Percentiles rank a stretch among this genome's conserved stretches.
Conservation (phyloP, 2,329 filamentous ascomycete species). For the Colletotrichum sp. region DNA sequence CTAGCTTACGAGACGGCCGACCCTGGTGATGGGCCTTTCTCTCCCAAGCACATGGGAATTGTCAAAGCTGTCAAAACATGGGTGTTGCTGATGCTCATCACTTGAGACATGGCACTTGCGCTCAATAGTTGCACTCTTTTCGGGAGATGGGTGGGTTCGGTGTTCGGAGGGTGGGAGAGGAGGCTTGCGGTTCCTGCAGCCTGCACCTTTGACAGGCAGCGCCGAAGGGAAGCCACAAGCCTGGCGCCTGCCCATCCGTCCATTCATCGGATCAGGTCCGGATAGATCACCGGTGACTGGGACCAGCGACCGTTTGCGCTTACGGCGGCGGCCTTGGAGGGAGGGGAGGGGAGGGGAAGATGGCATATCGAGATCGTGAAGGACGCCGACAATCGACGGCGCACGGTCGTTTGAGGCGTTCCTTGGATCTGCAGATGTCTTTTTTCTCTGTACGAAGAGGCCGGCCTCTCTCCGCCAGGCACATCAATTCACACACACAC, state of each 20-base stretch:
- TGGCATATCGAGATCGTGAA: background rate
- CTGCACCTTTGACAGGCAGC: background rate
- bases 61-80: background rate
- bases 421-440: background rate
- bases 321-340: background rate
- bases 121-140: background rate
- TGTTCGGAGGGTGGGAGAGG: background rate
- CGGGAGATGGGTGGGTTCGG: background rate
- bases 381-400: background rate
- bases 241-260: background rate
- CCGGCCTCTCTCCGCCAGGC: background rate
- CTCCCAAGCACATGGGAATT: background rate
- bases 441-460: background rate
- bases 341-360: background rate
- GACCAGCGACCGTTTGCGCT: background rate
- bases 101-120: background rate
- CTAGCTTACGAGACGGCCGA: background rate
- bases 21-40: background rate
- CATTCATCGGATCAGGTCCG: background rate
- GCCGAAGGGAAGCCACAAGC: background rate
- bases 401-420: background rate
- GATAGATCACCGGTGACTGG: background rate
- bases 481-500: background rate
- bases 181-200: background rate
- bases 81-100: background rate